Percentiles rank a stretch among this genome's conserved stretches.
These are phyloP conservation scores for Nemania serpens DNA, from an alignment of 2,329 filamentous ascomycete species.

Conservation along the genomic window DNA sequence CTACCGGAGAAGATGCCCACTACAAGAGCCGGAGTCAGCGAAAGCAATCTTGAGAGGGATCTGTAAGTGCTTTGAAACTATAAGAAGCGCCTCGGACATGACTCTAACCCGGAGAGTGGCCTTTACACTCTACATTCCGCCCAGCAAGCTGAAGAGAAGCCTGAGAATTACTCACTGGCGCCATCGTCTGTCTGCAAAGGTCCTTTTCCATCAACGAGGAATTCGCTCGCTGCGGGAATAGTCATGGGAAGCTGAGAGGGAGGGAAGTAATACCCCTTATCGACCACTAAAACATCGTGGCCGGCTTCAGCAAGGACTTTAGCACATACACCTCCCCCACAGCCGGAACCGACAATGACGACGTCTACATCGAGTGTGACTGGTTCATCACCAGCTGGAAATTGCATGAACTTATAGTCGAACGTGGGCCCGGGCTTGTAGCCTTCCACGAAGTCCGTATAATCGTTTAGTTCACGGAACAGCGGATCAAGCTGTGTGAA, in stretches of 20 bases:
- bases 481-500: slow-evolving; percentile 61
- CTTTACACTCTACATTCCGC: too few relatives aligned
- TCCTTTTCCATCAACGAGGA: slow-evolving; percentile 65
- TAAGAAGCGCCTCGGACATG: too few relatives aligned
- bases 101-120: too few relatives aligned
- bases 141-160: too few relatives aligned
- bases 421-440: slow-evolving; percentile 58
- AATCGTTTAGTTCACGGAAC: slow-evolving; percentile 61
- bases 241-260: slow-evolving; percentile 69
- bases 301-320: slow-evolving; percentile 64
- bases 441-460: slow-evolving; percentile 56
- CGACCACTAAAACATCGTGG: slow-evolving; percentile 65
- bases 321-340: slow-evolving; percentile 70
- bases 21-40: too few relatives aligned
- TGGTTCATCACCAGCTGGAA: slow-evolving; percentile 49
- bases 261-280: slow-evolving; percentile 70
- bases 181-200: slow-evolving; percentile 53
- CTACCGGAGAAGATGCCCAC: slow-evolving; percentile 62
- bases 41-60: too few relatives aligned
- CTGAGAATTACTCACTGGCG: slow-evolving; percentile 35
- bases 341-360: slow-evolving; percentile 73
- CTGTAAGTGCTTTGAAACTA: too few relatives aligned
- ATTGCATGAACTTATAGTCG: slow-evolving; percentile 66
- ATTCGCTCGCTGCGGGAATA: slow-evolving; percentile 53
- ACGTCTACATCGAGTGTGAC: slow-evolving; percentile 76